phyloP scores from a whole-genome alignment of 176 grass and related monocot species.

The Aegilops tauschii region DNA sequence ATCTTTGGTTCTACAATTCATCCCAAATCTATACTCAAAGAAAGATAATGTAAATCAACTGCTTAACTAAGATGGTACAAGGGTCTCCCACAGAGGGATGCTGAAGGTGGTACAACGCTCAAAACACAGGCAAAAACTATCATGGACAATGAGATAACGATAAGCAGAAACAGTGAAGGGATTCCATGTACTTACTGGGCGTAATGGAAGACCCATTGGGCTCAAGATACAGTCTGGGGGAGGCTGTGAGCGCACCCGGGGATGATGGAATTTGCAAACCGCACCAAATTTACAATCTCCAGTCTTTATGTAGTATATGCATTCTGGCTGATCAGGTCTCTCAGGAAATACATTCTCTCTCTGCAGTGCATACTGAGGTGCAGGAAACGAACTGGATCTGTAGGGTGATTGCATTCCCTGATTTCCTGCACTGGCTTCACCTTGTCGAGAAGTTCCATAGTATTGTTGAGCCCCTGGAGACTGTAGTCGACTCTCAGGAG shows the following conservation, averaged over 20 bases:
- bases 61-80: not conserved
- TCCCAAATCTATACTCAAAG: not conserved
- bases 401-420: slow-evolving; percentile 60
- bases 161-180: not conserved
- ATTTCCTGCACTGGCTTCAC: slow-evolving; percentile 57
- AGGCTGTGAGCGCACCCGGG: slow-evolving; percentile 65
- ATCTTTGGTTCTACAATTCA: slow-evolving; percentile 6
- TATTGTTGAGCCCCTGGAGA: slow-evolving; percentile 59
- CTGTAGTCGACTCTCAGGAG: slow-evolving; percentile 59
- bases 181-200: slow-evolving; percentile 55
- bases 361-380: slow-evolving; percentile 60
- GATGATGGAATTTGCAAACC: slow-evolving; percentile 98
- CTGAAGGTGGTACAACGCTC: not conserved
- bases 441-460: slow-evolving; percentile 73
- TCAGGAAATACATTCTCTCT: slow-evolving; percentile 95
- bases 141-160: not conserved
- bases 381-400: slow-evolving; percentile 52
- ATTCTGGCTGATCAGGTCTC: slow-evolving; percentile 96
- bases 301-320: slow-evolving; percentile 99
- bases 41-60: not conserved
- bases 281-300: slow-evolving; percentile 99
- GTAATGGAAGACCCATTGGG: slow-evolving; percentile 91
- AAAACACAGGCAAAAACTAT: not conserved
- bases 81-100: not conserved
- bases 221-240: slow-evolving; percentile 84